Conservation (phyloP, 1,139 yeast genomes). For the Debaryomyces singareniensis region DNA sequence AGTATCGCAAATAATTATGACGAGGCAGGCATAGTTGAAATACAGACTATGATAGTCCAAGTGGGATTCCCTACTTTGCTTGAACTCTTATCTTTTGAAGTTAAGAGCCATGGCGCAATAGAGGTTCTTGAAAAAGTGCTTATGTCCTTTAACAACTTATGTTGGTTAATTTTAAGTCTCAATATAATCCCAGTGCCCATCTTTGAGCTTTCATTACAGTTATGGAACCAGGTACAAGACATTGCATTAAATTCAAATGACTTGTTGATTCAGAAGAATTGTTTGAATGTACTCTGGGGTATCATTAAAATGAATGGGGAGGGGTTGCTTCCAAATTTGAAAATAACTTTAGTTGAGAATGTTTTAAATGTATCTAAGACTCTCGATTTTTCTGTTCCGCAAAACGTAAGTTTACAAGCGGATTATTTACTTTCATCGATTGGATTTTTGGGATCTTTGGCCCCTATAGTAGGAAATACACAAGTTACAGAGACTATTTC, state of each 20-base stretch:
- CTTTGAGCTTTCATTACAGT: constrained; percentile 20
- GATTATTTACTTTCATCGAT: constrained; percentile 23
- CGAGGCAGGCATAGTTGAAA: constrained; percentile 14
- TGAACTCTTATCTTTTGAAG: constrained; percentile 30
- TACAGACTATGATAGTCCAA: constrained; percentile 20
- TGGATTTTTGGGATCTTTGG: constrained; percentile 55
- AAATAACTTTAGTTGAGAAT: constrained; percentile 17
- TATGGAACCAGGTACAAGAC: constrained; percentile 32
- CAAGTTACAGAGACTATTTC: constrained; percentile 42
- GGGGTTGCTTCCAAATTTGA: constrained; percentile 17
- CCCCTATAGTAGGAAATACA: constrained; percentile 40
- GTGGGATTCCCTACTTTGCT: constrained; percentile 34
- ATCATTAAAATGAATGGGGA: constrained; percentile 41
- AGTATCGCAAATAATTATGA: constrained; percentile 15
- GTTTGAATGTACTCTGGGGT: constrained; percentile 61
- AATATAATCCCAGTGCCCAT: constrained; percentile 31
- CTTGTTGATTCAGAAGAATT: constrained; percentile 32
- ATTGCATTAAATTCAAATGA: constrained; percentile 14
- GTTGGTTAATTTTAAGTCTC: constrained; percentile 45
- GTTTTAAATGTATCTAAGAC: constrained; percentile 18
- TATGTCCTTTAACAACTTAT: constrained; percentile 62
- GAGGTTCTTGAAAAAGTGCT: constrained; percentile 49
- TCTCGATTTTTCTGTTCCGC: no score
- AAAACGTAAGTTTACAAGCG: neutral
- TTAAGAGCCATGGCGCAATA: constrained; percentile 16